Evolutionary conservation across 495 filamentous ascomycete genomes (phyloP), one percentile per base, ranked within the genome.

Genomic region (Trichoderma asperelloides): DNA sequence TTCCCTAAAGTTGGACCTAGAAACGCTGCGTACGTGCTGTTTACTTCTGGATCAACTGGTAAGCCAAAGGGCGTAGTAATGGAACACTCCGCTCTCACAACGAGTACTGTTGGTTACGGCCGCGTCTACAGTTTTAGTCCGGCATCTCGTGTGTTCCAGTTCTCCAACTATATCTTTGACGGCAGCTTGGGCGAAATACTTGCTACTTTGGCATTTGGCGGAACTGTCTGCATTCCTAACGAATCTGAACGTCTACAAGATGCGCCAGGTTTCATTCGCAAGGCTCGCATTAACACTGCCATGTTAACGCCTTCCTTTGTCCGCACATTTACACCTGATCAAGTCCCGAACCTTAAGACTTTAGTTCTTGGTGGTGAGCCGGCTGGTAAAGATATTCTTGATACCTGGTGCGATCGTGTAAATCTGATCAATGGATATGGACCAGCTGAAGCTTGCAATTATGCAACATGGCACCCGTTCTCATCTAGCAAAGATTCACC

Each of bases 31-130:
- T 88, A 82, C 70, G 75, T 85, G n/a, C 74, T 84, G 12, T 86
- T 82, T 68, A 86, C 84, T 2, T 82, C 82, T 70, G 88, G 88
- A 0, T 84, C 79, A 12, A 89, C 87, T 0, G 87, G 88, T 1
- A 80, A 78, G 6, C 84, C 87, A 0, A 76, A 78, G 69, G 67
- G 82, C 13, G 74, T 83, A 27, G 69, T 84, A 25, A 77, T 80
- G 23, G 73, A 80, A 18, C 82, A 84, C 64, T 33, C 68, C 64
- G 72, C 78, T 30, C 74, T 76, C 40, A 72, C 72, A 27, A 75
- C 66, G 43, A 74, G 77, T 2, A 68, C 76, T 16, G 72, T 72
- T 2, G 77, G 81, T 65, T 12, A n/a, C 2, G 71, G 71, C 1
- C 65, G 67, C 2, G 66, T 70, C 1, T 64, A 83, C 7, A 65